Evolutionary conservation across 1,284 basidiomycete genomes (phyloP).

Genomic region (Stereum hirsutum): DNA sequence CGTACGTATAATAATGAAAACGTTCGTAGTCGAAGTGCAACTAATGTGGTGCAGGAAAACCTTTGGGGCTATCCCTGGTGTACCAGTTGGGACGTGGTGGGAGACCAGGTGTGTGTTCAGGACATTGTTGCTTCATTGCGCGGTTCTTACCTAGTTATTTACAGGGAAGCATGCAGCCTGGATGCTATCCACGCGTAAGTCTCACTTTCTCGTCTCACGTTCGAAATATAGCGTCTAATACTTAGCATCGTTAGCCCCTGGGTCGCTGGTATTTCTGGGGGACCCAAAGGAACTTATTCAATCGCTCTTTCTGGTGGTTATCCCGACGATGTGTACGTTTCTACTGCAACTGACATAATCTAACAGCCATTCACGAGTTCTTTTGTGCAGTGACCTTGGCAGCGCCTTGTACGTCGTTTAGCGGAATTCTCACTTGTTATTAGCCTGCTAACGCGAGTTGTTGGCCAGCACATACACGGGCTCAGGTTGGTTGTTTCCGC

Average conservation of each 20-base stretch:
- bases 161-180: slow-evolving; percentile 53
- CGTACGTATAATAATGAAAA: slow-evolving; percentile 54
- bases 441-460: background rate
- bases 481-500: slow-evolving; percentile 32
- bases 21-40: background rate
- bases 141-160: background rate
- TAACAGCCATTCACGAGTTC: too few species aligned
- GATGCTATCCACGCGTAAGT: slow-evolving; percentile 63
- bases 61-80: slow-evolving; percentile 62
- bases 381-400: slow-evolving; percentile 68
- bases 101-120: slow-evolving; percentile 35
- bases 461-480: slow-evolving; percentile 67
- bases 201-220: slow-evolving; percentile 1
- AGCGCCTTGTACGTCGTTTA: slow-evolving; percentile 60
- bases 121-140: background rate
- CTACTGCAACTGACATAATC: too few species aligned
- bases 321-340: slow-evolving; percentile 80
- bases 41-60: slow-evolving; percentile 22
- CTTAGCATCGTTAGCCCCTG: slow-evolving; percentile 39
- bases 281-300: slow-evolving; percentile 63
- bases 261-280: slow-evolving; percentile 70
- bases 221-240: slow-evolving; percentile 1
- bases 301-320: slow-evolving; percentile 80
- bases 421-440: background rate
- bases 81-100: slow-evolving; percentile 79